These are phyloP conservation scores for Candida rishiriensis DNA, from an alignment of 805 yeast genomes.

Conservation along the genomic window DNA sequence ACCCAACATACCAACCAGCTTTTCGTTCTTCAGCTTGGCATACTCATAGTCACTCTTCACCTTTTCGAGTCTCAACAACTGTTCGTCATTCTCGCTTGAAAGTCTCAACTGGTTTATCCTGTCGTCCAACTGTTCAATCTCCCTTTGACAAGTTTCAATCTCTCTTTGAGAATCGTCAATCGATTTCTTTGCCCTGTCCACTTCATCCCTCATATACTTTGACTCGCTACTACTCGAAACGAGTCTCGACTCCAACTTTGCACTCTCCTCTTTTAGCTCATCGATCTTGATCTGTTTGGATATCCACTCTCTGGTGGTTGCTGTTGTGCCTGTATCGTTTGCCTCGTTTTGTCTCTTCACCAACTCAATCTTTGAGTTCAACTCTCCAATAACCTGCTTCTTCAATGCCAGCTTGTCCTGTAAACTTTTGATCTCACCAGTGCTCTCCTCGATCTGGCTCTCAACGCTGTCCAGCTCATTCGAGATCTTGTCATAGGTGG, in stretches of 20 bases:
- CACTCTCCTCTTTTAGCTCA: slow-evolving; percentile 42
- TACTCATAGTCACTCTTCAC: slow-evolving; percentile 7
- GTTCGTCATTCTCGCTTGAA: not conserved
- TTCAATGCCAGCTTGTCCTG: slow-evolving; percentile 10
- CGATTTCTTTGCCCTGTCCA: slow-evolving; percentile 47
- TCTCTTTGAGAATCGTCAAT: slow-evolving; percentile 38
- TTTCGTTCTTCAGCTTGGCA: slow-evolving; percentile 7
- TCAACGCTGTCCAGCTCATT: slow-evolving; percentile 42
- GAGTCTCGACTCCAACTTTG: slow-evolving; percentile 37
- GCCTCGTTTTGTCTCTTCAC: slow-evolving; percentile 19
- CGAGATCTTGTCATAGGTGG: slow-evolving; percentile 41
- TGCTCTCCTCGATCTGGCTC: slow-evolving; percentile 28
- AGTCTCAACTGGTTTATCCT: slow-evolving; percentile 6
- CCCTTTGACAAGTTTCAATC: slow-evolving; percentile 17
- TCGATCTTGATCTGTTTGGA: slow-evolving; percentile 38
- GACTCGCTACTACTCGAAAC: slow-evolving; percentile 53
- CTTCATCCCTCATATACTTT: slow-evolving; percentile 59
- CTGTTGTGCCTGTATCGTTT: slow-evolving; percentile 15
- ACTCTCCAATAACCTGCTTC: slow-evolving; percentile 17
- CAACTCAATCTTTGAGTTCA: slow-evolving; percentile 27
- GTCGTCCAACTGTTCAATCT: slow-evolving; percentile 3
- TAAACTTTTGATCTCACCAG: slow-evolving; percentile 14
- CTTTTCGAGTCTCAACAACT: slow-evolving; percentile 4
- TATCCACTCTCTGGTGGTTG: slow-evolving; percentile 19
- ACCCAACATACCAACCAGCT: slow-evolving; percentile 11